phyloP scores from a whole-genome alignment of 768 basidiomycete genomes.

The Tremella mesenterica region DNA sequence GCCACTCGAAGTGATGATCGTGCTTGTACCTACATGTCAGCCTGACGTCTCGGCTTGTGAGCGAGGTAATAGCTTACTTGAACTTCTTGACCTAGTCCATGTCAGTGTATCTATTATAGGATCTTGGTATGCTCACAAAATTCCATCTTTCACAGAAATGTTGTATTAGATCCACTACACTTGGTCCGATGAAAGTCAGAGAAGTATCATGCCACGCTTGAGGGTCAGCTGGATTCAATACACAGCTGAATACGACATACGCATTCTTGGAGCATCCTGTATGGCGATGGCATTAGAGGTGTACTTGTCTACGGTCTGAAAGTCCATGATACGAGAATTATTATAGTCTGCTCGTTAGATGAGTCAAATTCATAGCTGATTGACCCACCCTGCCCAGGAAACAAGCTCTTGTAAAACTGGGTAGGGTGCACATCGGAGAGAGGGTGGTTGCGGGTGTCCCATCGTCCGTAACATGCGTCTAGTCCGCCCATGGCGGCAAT shows the following conservation, averaged over 20 bases:
- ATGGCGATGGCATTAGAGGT: constrained; percentile 42
- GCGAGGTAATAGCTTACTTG: constrained; percentile 49
- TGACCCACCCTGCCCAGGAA: constrained; percentile 62
- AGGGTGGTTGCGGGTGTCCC: constrained; percentile 79
- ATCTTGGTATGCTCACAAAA: constrained; percentile 20
- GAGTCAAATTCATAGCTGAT: not conserved
- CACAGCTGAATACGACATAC: constrained; percentile 14
- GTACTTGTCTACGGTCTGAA: constrained; percentile 58
- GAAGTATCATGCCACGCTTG: constrained; percentile 79
- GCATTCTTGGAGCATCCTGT: constrained; percentile 41
- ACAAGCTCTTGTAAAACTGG: constrained; percentile 67
- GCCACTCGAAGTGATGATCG: constrained; percentile 43
- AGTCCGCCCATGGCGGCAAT: constrained; percentile 60
- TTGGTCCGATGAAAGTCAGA: constrained; percentile 52
- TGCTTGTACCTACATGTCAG: constrained; percentile 35
- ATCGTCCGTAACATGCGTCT: constrained; percentile 92
- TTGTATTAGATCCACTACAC: constrained; percentile 81
- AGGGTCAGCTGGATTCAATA: constrained; percentile 3
- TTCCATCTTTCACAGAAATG: constrained; percentile 84
- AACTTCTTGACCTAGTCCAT: constrained; percentile 58
- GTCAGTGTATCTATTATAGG: not conserved
- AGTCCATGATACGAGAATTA: constrained; percentile 47
- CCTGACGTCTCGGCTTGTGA: not conserved
- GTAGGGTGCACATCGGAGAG: constrained; percentile 88
- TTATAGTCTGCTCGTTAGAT: constrained; percentile 29